These are phyloP conservation scores for Hygrophorus pudorinus DNA, from an alignment of 768 basidiomycete genomes.

Conservation along the genomic window DNA sequence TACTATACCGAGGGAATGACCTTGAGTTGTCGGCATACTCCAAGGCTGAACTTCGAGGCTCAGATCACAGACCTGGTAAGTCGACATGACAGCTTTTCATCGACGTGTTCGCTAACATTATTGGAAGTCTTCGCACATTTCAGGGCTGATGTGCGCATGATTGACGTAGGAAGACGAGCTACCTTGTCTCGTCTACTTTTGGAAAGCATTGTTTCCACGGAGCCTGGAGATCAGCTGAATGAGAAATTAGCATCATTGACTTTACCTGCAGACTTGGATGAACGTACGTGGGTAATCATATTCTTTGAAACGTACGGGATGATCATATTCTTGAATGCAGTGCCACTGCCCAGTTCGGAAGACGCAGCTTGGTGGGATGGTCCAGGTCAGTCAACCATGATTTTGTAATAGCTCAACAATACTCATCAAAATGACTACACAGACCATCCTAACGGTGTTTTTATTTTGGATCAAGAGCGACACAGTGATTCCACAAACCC, in stretches of 20 bases:
- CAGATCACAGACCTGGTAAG: slow-evolving; percentile 89
- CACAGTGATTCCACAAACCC: slow-evolving; percentile 42
- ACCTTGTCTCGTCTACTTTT: slow-evolving; percentile 59
- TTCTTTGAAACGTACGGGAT: not conserved
- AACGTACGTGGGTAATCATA: slow-evolving; percentile 26
- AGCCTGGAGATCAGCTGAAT: slow-evolving; percentile 57
- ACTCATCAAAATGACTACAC: slow-evolving; percentile 13
- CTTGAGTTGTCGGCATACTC: slow-evolving; percentile 75
- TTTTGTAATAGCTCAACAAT: not conserved
- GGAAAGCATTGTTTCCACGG: slow-evolving; percentile 50
- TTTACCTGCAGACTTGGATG: slow-evolving; percentile 33
- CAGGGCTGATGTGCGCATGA: slow-evolving; percentile 61
- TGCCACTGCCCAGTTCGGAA: slow-evolving; percentile 80
- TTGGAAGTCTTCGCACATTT: slow-evolving; percentile 75
- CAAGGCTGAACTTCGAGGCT: slow-evolving; percentile 77
- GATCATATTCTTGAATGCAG: slow-evolving; percentile 25
- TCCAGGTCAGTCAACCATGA: slow-evolving; percentile 37
- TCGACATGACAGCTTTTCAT: slow-evolving; percentile 2
- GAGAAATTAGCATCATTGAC: slow-evolving; percentile 58
- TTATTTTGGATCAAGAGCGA: slow-evolving; percentile 14
- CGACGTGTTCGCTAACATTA: slow-evolving; percentile 4
- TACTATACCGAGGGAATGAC: slow-evolving; percentile 67
- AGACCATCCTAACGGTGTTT: slow-evolving; percentile 8
- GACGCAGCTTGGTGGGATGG: slow-evolving; percentile 72
- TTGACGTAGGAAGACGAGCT: slow-evolving; percentile 70